Conservation (phyloP, 768 basidiomycete species). For the Tricholoma hemisulphureum region DNA sequence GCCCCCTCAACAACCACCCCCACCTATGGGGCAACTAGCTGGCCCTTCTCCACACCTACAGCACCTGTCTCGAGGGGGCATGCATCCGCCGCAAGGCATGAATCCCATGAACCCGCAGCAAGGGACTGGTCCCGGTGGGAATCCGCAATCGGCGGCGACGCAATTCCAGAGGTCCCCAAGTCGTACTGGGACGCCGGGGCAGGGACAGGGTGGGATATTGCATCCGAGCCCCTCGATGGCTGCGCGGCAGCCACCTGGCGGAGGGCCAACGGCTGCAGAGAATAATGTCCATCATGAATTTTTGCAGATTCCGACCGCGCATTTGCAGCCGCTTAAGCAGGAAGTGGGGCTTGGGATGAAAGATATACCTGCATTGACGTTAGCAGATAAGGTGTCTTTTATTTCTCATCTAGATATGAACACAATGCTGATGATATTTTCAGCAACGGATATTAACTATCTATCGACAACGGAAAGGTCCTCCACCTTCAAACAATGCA, state of each 20-base stretch:
- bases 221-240: slow-evolving; percentile 61
- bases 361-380: slow-evolving; percentile 10
- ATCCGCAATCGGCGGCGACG: slow-evolving; percentile 36
- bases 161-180: slow-evolving; percentile 57
- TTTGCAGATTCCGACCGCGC: slow-evolving; percentile 32
- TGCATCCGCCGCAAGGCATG: slow-evolving; percentile 49
- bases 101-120: slow-evolving; percentile 39
- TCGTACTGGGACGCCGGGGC: slow-evolving; percentile 41
- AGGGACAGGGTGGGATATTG: slow-evolving; percentile 36
- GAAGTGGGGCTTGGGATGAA: slow-evolving; percentile 14
- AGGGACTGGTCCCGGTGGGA: slow-evolving; percentile 22
- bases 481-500: slow-evolving; percentile 34
- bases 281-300: slow-evolving; percentile 42
- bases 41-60: slow-evolving; percentile 53
- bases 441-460: slow-evolving; percentile 37
- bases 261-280: slow-evolving; percentile 16
- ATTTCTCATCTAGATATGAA: slow-evolving; percentile 1
- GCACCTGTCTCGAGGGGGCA: slow-evolving; percentile 38
- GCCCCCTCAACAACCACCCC: slow-evolving; percentile 23
- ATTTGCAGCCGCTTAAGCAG: slow-evolving; percentile 23
- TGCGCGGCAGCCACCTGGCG: slow-evolving; percentile 42
- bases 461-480: slow-evolving; percentile 19
- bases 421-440: not conserved
- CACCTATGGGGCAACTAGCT: slow-evolving; percentile 47
- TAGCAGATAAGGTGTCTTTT: slow-evolving; percentile 57